phyloP scores from a whole-genome alignment of 148 eudicot genomes.

The Cornus kousa region DNA sequence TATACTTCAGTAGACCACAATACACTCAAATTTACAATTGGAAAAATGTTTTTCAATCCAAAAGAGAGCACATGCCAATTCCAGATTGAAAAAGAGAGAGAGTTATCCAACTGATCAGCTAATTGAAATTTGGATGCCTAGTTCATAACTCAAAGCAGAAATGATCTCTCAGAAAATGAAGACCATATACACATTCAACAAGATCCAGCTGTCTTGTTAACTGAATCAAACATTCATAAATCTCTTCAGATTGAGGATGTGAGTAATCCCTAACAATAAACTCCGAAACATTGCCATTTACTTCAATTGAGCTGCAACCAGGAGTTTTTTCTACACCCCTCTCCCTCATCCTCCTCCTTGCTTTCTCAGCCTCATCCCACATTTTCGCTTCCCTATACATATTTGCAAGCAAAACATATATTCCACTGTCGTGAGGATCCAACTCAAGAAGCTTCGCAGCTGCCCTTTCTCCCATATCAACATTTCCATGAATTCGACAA shows the following conservation, averaged over 20 bases:
- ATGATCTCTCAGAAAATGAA: conserved; percentile 20
- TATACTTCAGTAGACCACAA: not conserved
- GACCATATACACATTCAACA: conserved; percentile 19
- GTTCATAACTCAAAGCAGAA: conserved; percentile 12
- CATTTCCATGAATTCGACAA: conserved; percentile 50
- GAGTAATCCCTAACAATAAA: conserved; percentile 52
- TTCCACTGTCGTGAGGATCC: conserved; percentile 63
- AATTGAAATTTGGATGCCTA: not conserved
- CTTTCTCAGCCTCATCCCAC: conserved; percentile 58
- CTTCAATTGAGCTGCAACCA: conserved; percentile 61
- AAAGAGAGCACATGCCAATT: not conserved
- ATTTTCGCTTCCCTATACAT: conserved; percentile 58
- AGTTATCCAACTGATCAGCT: conserved; percentile 5
- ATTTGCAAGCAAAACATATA: conserved; percentile 52
- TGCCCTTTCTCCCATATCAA: conserved; percentile 61
- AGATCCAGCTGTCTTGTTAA: conserved; percentile 44
- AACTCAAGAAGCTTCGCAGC: conserved; percentile 55
- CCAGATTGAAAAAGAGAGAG: not conserved
- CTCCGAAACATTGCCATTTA: conserved; percentile 48
- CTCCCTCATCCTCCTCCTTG: conserved; percentile 49
- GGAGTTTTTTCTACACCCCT: conserved; percentile 60
- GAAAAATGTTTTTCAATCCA: not conserved
- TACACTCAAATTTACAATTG: conserved; percentile 2
- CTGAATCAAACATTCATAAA: conserved; percentile 43
- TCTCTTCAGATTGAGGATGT: conserved; percentile 41